Conservation (phyloP, 257 asterid species). For the Fraxinus cuspidata region DNA sequence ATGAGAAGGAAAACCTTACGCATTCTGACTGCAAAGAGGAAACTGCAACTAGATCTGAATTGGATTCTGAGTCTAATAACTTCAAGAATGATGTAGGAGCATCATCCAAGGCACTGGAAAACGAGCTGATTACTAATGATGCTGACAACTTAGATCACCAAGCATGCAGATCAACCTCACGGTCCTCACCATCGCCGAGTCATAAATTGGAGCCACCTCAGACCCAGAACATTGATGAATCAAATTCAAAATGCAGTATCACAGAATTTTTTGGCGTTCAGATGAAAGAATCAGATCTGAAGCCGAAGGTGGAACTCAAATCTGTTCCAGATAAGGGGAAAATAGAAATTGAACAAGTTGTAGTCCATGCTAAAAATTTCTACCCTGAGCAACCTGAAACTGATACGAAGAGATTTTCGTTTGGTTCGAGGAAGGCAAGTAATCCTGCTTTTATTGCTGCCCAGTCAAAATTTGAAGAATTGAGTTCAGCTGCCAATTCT, state of each 20-base stretch:
- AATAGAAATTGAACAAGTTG: constrained; percentile 29
- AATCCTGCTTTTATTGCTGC: constrained; percentile 90
- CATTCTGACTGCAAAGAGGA: constrained; percentile 25
- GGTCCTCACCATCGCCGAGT: constrained; percentile 3
- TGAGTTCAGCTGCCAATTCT: constrained; percentile 48
- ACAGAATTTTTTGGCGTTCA: constrained; percentile 40
- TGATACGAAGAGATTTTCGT: constrained; percentile 41
- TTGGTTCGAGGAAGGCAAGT: constrained; percentile 57
- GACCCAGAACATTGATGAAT: constrained; percentile 32
- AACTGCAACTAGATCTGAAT: constrained; percentile 23
- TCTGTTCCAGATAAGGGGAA: constrained; percentile 36
- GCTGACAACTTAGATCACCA: constrained; percentile 33
- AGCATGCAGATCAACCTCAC: constrained; percentile 15
- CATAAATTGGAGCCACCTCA: constrained; percentile 20
- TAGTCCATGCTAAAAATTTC: constrained; percentile 23
- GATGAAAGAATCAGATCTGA: constrained; percentile 31
- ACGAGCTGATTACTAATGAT: constrained; percentile 36
- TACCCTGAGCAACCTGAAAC: constrained; percentile 48
- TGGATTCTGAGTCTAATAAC: constrained; percentile 24
- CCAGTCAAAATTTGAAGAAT: constrained; percentile 84
- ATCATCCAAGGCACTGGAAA: constrained; percentile 32
- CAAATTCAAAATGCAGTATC: constrained; percentile 26
- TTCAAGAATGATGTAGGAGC: constrained; percentile 15
- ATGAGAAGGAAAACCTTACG: constrained; percentile 20
- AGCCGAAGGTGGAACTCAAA: constrained; percentile 36